Base-by-base conservation (phyloP, 2,329 filamentous ascomycete genomes). In the Cytospora paraplurivora region DNA sequence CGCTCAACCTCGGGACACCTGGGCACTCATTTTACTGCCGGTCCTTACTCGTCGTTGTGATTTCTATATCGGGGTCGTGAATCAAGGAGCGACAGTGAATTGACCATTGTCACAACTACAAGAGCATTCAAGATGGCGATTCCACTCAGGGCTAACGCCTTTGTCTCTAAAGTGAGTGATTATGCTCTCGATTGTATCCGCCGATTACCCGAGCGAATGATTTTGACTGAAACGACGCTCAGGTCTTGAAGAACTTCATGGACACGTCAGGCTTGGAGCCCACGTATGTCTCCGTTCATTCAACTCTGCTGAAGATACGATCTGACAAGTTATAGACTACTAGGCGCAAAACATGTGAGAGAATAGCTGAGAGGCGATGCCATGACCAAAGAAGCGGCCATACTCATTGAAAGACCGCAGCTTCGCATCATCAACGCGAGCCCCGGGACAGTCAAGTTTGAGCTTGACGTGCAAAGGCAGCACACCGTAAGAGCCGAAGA, bases 221-320 rank as follows among this genome's bases (percentile, higher is more conserved):
- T 44, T 33, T 33, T 12, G 15, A 11, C 64, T 62, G 49, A 66
- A 62, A 49, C 63, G 37, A 15, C 47, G 19, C n/a, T 19, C 64
- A 95, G 92, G 92, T 96, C 54, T 85, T 92, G 81, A 89, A 90
- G 74, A 93, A 91, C 1, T 97, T 97, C 76, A 86, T 91, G 79
- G 85, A 85, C 68, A 90, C 92, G 68, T 97, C 93, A 6, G 93
- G 93, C 7, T 79, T 98, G 21, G 94, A 97, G 76, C 92, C 92
- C 74, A 90, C 91, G 93, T 96, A 73, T 71, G 78, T 73, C 1
- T 13, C 41, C 8, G 32, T 37, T 2, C 10, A 15, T 19, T 21
- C 13, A 34, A 21, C 19, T 17, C n/a, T 5, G 35, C 37, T 63
- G 17, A 51, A 32, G 27, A 47, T 3, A 34, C 4, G 13, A 11